Evolutionary conservation across 116 monocot species (phyloP), one percentile per base, ranked within the genome.

Genomic region (Iris pallida): DNA sequence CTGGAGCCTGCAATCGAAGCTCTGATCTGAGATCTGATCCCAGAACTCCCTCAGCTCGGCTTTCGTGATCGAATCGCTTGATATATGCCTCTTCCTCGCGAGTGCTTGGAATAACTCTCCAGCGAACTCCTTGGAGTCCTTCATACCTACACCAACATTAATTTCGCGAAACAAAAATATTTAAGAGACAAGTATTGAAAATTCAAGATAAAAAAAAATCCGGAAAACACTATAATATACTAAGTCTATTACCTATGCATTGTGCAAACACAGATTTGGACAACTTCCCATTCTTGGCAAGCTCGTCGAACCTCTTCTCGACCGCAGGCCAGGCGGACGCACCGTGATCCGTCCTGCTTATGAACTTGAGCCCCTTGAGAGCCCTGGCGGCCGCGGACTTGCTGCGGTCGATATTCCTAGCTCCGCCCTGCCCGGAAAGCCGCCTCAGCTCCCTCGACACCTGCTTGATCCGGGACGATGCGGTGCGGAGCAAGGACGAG

Each of bases 321-420:
- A 83, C 72, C 0, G 71, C 72, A 0, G 71, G 12, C 83, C 83
- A 79, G 4, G 71, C 83, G 44, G 66, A 30, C 18, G 41, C 68
- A 40, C 79, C 79, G 42, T 75, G n/a, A n/a, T n/a, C 79, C 55
- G 92, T 67, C 64, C 79, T 86, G 72, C 60, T 81, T 66, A 96
- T 92, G 66, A 96, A 96, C 82, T 88, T 86, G 17, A 96, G 82
- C 11, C 96, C 83, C 71, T 85, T 78, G 64, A 96, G 80, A 5
- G 96, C 96, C 30, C 75, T 88, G 30, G 76, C 75, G 7, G 92
- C 79, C 10, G 84, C 89, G 1, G 92, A 89, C 70, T 82, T 88
- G 59, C 72, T 66, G 59, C 92, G 81, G 68, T 95, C 95, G 17
- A 90, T 18, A n/a, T 41, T 13, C 6, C 63, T 64, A 5, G 72